Percentiles rank a stretch among this genome's conserved stretches.
These are phyloP conservation scores for Globisporangium takayamanum DNA, from an alignment of 352 stramenopile genomes.

Conservation along the genomic window DNA sequence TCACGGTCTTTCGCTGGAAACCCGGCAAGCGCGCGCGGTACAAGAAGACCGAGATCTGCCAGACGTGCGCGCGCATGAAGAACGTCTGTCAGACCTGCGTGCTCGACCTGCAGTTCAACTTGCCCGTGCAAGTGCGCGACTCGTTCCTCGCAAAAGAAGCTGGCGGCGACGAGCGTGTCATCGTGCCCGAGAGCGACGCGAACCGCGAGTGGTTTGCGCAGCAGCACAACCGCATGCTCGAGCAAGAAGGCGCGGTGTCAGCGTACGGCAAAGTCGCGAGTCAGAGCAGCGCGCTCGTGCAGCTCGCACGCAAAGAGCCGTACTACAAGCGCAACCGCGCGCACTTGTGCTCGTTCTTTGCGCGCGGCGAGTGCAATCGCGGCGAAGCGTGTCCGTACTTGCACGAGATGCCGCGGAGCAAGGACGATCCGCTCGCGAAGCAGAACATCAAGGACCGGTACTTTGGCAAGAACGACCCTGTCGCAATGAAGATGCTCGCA, in stretches of 20 bases:
- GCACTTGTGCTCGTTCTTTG: conserved; percentile 95
- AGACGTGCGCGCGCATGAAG: conserved; percentile 97
- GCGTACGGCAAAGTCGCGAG: conserved; percentile 80
- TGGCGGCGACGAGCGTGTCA: conserved; percentile 36
- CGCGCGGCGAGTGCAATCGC: conserved; percentile 90
- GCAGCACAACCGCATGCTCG: conserved; percentile 87
- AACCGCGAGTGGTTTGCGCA: conserved; percentile 95
- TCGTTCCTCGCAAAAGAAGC: conserved; percentile 66
- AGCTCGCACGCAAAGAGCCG: conserved; percentile 78
- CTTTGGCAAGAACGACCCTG: conserved; percentile 92
- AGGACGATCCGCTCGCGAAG: conserved; percentile 91
- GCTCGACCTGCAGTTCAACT: conserved; percentile 97
- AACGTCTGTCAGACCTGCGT: conserved; percentile 99
- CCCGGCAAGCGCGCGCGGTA: conserved; percentile 95
- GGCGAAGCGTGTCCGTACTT: conserved; percentile 91
- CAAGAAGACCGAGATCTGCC: conserved; percentile 98
- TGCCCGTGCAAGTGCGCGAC: conserved; percentile 93
- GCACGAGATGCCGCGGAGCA: conserved; percentile 91
- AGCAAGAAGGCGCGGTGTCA: conserved; percentile 84
- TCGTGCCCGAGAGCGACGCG: conserved; percentile 90
- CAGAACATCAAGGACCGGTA: conserved; percentile 95
- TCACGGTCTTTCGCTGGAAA: conserved; percentile 98
- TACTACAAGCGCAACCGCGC: conserved; percentile 91
- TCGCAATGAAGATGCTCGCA: conserved; percentile 88
- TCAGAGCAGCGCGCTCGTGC: conserved; percentile 73